phyloP scores from a whole-genome alignment of 805 yeast species.

The Saturnispora galanensis region DNA sequence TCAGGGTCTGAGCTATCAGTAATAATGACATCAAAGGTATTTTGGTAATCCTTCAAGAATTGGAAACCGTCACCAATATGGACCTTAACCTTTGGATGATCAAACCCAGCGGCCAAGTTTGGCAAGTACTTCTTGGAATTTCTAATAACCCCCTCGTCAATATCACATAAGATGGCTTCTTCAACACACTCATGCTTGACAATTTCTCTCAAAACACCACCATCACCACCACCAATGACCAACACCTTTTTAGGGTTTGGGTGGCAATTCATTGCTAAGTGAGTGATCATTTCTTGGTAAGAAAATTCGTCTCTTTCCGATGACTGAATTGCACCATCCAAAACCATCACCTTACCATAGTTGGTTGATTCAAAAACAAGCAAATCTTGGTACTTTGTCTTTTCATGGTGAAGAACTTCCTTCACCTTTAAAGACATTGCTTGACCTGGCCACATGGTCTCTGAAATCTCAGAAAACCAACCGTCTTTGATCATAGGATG shows the following conservation, averaged over 20 bases:
- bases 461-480: slow-evolving; percentile 93
- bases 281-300: slow-evolving; percentile 97
- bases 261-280: slow-evolving; percentile 85
- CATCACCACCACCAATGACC: slow-evolving; percentile 94
- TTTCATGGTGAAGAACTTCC: slow-evolving; percentile 72
- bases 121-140: slow-evolving; percentile 84
- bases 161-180: slow-evolving; percentile 72
- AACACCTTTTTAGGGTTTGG: slow-evolving; percentile 79
- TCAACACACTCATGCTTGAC: slow-evolving; percentile 56
- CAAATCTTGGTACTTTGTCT: slow-evolving; percentile 88
- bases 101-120: slow-evolving; percentile 71
- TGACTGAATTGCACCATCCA: slow-evolving; percentile 91
- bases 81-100: slow-evolving; percentile 82
- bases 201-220: slow-evolving; percentile 86
- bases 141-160: slow-evolving; percentile 86
- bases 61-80: slow-evolving; percentile 98
- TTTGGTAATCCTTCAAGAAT: slow-evolving; percentile 72
- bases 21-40: slow-evolving; percentile 87
- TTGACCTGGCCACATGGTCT: slow-evolving; percentile 98
- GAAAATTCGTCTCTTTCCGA: slow-evolving; percentile 97
- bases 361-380: slow-evolving; percentile 85
- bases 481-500: slow-evolving; percentile 68
- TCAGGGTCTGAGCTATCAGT: slow-evolving; percentile 98
- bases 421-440: slow-evolving; percentile 89
- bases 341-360: slow-evolving; percentile 90